Percentiles rank a stretch among this genome's conserved stretches.
Evolutionary conservation across 2,329 filamentous ascomycete species (phyloP).

Genomic region (Colletotrichum lentis): DNA sequence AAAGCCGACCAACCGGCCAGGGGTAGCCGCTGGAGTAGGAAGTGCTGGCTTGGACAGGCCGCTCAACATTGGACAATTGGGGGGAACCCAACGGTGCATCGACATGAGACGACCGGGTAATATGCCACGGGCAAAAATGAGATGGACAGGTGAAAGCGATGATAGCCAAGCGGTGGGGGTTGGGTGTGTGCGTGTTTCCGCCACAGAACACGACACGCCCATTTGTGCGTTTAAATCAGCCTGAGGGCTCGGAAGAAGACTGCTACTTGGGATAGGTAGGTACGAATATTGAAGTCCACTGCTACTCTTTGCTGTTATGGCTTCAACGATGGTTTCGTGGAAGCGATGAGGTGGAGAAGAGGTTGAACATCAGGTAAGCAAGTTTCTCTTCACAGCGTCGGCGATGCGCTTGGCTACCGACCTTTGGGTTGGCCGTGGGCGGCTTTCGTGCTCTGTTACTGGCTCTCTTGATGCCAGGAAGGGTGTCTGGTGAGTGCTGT

Average conservation of each 20-base stretch:
- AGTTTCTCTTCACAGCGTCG: background rate
- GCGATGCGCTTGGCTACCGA: background rate
- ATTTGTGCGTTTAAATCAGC: slow-evolving; percentile 39
- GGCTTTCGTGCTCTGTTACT: slow-evolving; percentile 33
- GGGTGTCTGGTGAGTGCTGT: slow-evolving; percentile 13
- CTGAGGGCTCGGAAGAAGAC: slow-evolving; percentile 13
- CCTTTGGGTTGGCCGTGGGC: slow-evolving; percentile 11
- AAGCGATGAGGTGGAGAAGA: slow-evolving; percentile 1
- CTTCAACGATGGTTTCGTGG: slow-evolving; percentile 13
- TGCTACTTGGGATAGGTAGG: slow-evolving; percentile 13
- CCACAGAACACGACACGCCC: slow-evolving; percentile 28
- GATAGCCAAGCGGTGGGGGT: slow-evolving; percentile 4
- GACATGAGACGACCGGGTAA: slow-evolving; percentile 27
- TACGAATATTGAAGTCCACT: slow-evolving; percentile 4
- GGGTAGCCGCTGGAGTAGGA: slow-evolving; percentile 11
- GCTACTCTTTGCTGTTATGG: background rate
- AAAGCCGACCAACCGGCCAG: slow-evolving; percentile 19
- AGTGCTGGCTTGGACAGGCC: background rate
- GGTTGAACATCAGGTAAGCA: slow-evolving; percentile 7
- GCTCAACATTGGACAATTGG: slow-evolving; percentile 1
- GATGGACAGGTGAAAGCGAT: background rate
- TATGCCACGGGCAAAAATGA: slow-evolving; percentile 6
- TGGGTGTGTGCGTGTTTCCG: slow-evolving; percentile 3
- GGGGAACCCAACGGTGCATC: slow-evolving; percentile 29
- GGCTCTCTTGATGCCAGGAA: slow-evolving; percentile 15